phyloP scores from a whole-genome alignment of 306 rosid species.

The Gynostemma pentaphyllum region DNA sequence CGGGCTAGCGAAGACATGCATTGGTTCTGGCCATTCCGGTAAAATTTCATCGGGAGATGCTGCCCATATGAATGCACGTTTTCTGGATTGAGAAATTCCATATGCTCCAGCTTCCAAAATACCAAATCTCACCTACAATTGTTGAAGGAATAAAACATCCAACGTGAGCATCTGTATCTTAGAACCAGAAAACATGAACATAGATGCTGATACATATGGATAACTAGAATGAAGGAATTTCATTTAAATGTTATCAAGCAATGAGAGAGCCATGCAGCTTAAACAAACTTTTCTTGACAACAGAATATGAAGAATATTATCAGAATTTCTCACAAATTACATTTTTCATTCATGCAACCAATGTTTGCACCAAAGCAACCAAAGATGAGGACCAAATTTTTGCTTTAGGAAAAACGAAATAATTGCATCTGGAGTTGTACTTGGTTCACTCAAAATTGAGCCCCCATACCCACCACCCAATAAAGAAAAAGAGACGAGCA shows the following conservation, averaged over 20 bases:
- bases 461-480: no score
- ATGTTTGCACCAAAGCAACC: neutral
- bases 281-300: neutral
- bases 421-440: neutral
- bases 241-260: neutral
- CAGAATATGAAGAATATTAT: neutral
- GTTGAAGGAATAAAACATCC: neutral
- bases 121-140: conserved; percentile 82
- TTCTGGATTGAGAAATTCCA: conserved; percentile 94
- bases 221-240: neutral
- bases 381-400: neutral
- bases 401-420: neutral
- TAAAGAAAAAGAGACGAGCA: neutral
- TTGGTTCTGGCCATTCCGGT: conserved; percentile 99
- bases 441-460: neutral
- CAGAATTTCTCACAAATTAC: neutral
- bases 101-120: conserved; percentile 93
- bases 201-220: neutral
- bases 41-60: conserved; percentile 81
- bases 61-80: conserved; percentile 97
- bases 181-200: neutral
- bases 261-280: neutral
- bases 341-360: neutral
- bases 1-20: conserved; percentile 85
- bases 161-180: neutral